Conservation (phyloP, 768 basidiomycete species). For the Podaxis sp. region DNA sequence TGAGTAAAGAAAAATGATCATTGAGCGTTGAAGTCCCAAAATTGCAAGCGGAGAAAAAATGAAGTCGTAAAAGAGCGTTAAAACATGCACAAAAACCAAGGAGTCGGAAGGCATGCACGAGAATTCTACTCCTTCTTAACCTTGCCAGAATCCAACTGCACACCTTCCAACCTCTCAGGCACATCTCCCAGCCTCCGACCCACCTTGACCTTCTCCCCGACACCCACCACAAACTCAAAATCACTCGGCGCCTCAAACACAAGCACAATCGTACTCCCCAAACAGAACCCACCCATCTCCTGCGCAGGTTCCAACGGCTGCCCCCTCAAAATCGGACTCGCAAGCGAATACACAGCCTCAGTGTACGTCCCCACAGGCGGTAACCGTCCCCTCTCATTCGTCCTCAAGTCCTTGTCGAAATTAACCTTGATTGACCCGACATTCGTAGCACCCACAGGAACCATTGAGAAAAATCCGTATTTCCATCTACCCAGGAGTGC, state of each 20-base stretch:
- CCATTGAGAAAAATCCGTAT: slow-evolving; percentile 95
- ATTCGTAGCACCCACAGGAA: slow-evolving; percentile 97
- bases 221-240: slow-evolving; percentile 75
- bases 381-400: slow-evolving; percentile 74
- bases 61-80: background rate
- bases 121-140: background rate
- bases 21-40: background rate
- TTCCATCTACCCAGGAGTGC: slow-evolving; percentile 93
- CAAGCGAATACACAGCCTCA: slow-evolving; percentile 88
- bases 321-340: slow-evolving; percentile 80
- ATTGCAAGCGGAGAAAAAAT: background rate
- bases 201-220: slow-evolving; percentile 85
- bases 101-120: background rate
- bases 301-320: slow-evolving; percentile 87
- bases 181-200: slow-evolving; percentile 80
- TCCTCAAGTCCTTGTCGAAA: slow-evolving; percentile 89
- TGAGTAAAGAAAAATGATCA: background rate
- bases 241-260: slow-evolving; percentile 91
- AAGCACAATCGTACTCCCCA: slow-evolving; percentile 94
- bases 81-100: background rate
- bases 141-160: slow-evolving; percentile 16
- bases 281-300: slow-evolving; percentile 96
- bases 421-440: slow-evolving; percentile 96
- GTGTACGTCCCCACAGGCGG: slow-evolving; percentile 85
- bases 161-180: slow-evolving; percentile 26